Evolutionary conservation across 2,329 filamentous ascomycete species (phyloP), one percentile per base, ranked within the genome.

Genomic region (Chaetomium globosum): DNA sequence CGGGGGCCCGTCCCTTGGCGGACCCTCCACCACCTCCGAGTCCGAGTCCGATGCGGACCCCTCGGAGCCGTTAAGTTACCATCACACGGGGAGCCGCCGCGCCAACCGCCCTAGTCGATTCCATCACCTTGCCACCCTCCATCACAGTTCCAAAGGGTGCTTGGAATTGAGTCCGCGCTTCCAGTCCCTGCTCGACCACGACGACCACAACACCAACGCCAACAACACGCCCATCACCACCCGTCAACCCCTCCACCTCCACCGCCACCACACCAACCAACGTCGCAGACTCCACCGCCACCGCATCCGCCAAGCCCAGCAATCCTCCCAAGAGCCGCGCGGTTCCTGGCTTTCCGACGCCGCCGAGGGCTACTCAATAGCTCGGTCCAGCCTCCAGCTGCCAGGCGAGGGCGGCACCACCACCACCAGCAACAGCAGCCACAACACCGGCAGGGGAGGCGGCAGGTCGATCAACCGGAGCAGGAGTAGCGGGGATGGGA

Each of bases 371-470:
- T n/a, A 21, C 51, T 64, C 55, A 2, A 53, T 70, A 26, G 67
- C 69, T 1, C 63, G 67, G 7, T 64, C 61, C 7, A 26, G n/a
- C 19, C 3, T 68, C 5, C 26, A 7, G 16, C 39, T 70, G 1
- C 67, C 67, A 2, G 74, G 76, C 36, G 79, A 81, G 16, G 13
- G 36, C 3, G 16, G 4, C 36, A 16, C 3, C 10, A n/a, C n/a
- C n/a, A n/a, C n/a, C n/a, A n/a, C n/a, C n/a, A n/a, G n/a, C n/a
- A n/a, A n/a, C n/a, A 39, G 36, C 6, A 39, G 36, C n/a, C n/a
- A n/a, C 36, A 13, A 13, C 16, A 26, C 26, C 26, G 36, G 36
- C 36, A 16, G 39, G 39, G 39, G 39, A 43, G 16, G 39, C 2
- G 39, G 39, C 6, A 43, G 39, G 39, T 43, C 46, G 19, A 21